A percentile compares a stretch with the other conserved stretches of the same genome.
Evolutionary conservation across 148 eudicot species (phyloP).

Genomic region (Amaranthus hypochondriacus): DNA sequence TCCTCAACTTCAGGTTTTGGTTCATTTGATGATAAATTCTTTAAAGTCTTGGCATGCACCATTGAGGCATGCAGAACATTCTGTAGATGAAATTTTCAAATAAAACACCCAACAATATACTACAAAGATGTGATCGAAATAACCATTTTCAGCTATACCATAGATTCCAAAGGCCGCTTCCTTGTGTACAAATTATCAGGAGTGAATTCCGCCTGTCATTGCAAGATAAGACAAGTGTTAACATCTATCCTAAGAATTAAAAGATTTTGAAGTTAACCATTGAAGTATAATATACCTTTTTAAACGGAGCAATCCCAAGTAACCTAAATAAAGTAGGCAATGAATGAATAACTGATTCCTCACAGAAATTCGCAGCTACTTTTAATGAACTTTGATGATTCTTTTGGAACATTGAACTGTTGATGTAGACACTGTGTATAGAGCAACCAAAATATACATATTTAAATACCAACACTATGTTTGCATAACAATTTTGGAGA

Average conservation of each 20-base stretch:
- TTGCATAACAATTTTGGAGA: no score
- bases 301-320: constrained; percentile 72
- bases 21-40: constrained; percentile 37
- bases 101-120: constrained; percentile 8
- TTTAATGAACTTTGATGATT: constrained; percentile 65
- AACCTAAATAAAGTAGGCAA: constrained; percentile 72
- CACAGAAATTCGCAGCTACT: constrained; percentile 44
- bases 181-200: constrained; percentile 74
- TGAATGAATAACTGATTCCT: constrained; percentile 73
- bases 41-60: constrained; percentile 37
- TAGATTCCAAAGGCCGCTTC: constrained; percentile 61
- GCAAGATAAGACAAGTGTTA: background rate
- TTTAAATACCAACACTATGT: no score
- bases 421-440: constrained; percentile 60
- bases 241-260: background rate
- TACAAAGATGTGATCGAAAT: background rate
- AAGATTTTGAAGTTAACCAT: background rate
- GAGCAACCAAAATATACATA: constrained; percentile 9
- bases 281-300: constrained; percentile 49
- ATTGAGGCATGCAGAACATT: constrained; percentile 48
- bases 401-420: constrained; percentile 71
- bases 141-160: constrained; percentile 36
- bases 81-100: constrained; percentile 41
- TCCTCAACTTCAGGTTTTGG: constrained; percentile 61
- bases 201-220: constrained; percentile 76